Base-by-base conservation (phyloP, 257 asterid genomes). In the Salvia miltiorrhiza region DNA sequence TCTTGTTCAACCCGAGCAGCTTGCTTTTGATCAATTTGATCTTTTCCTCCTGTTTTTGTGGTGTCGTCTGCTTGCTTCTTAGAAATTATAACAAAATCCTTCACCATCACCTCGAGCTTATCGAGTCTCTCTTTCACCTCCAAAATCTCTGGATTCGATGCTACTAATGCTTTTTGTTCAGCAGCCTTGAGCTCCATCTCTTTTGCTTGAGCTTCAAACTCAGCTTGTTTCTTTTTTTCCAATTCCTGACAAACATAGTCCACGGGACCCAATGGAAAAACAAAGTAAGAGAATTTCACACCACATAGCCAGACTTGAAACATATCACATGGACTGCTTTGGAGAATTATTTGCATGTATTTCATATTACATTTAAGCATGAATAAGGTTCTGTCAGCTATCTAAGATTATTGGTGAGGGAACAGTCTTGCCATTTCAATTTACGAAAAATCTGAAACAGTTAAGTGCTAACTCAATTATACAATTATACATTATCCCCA, bases 171-270 rank as follows among this genome's bases (percentile, higher is more conserved):
- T 73, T 81, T 83, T 78, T 82, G 90, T 41, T 83, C 83, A 3
- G 78, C 86, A 48, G 84, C 84, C 77, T 86, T 88, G 28, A 47
- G 83, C 77, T 91, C 95, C 92, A 86, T 72, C 84, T 87, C 96
- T 84, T 87, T 89, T 24, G 90, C 88, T 69, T 85, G 87, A 63
- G 95, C 93, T 70, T 90, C 97, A 75, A 88, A 87, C 70, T 93
- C 98, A 23, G 98, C 96, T 77, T 81, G 88, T 74, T 84, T 91
- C 82, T 85, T 94, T 73, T 53, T 24, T 80, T 87, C 96, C 41
- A 84, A 45, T 73, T 83, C 97, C 99, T 90, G 80, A 57, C 9
- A 60, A n/a, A 47, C 8, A 58, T 17, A 59, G 64, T 44, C 71
- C 62, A 63, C 0, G 12, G 40, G 59, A 55, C 43, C 69, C 70